Base-by-base conservation (phyloP, 352 stramenopile genomes). In the Poterioochromonas sp. region DNA sequence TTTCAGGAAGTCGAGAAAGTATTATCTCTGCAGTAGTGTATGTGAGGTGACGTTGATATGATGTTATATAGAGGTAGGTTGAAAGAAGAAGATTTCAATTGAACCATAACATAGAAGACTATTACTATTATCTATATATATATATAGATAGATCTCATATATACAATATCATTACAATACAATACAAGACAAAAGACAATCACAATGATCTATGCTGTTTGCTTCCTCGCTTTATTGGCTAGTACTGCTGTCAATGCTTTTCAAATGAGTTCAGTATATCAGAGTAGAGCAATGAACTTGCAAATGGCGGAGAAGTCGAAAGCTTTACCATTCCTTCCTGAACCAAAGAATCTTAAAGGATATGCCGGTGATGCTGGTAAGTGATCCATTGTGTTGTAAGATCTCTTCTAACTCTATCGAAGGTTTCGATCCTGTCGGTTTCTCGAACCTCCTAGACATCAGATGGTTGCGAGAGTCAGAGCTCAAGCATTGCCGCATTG, bases 401-500 rank as follows among this genome's bases (percentile, higher is more conserved):
- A 32, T 35, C 62, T 40, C 32, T 40, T 71, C 15, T 12, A 71
- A 71, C 15, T 71, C 32, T 44, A 71, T 71, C 29, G 58, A 35
- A 71, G 62, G 34, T 41, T 71, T 71, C 32, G 62, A 71, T 71
- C 62, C 62, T 71, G 11, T 71, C 32, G 62, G 62, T 15, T 71
- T 71, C 32, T 71, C 62, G 2, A 71, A 71, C 34, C 11, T 40
- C 18, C 11, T 71, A 35, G 62, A 82, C 79, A 73, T 79, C 43
- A 79, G 83, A 77, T 84, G 80, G 80, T 78, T 84, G 41, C 76
- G 76, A 29, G 81, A 84, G 73, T 1, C 81, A n/a, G 81, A 84
- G 73, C 69, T 84, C 65, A 84, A 84, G 81, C 81, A 84, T 73
- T 79, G 81, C 69, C 80, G 81, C 47, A 85, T 84, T 63, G 79